phyloP scores from a whole-genome alignment of 257 asterid species.

The Penstemon davidsonii region DNA sequence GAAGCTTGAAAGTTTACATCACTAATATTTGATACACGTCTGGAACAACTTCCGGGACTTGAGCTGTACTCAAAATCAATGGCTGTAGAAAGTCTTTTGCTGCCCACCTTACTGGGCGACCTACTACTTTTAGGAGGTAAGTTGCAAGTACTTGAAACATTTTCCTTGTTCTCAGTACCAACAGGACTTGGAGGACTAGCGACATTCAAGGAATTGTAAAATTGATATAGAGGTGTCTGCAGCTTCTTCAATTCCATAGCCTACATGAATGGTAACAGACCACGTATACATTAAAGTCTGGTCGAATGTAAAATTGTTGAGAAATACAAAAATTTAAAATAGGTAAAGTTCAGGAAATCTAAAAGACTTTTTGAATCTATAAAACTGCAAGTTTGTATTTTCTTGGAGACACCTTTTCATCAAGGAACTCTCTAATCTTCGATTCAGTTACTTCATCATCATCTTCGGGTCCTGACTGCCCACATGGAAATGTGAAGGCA shows the following conservation, averaged over 20 bases:
- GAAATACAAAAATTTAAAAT: neutral
- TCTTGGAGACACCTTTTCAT: constrained; percentile 60
- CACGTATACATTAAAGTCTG: constrained; percentile 10
- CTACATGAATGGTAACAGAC: constrained; percentile 35
- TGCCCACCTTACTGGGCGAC: constrained; percentile 53
- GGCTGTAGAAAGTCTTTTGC: constrained; percentile 62
- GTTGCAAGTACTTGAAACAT: constrained; percentile 46
- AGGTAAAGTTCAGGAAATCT: neutral
- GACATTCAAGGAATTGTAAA: constrained; percentile 60
- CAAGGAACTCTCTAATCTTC: constrained; percentile 73
- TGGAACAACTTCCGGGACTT: constrained; percentile 50
- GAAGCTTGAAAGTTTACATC: constrained; percentile 42
- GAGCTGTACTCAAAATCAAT: constrained; percentile 43
- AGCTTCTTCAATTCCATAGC: constrained; percentile 73
- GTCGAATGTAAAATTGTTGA: neutral
- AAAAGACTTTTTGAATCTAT: neutral
- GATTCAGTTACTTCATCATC: constrained; percentile 76
- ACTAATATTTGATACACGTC: constrained; percentile 56
- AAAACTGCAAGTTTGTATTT: neutral
- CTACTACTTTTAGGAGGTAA: constrained; percentile 64
- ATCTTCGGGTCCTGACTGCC: constrained; percentile 53
- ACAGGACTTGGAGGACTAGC: constrained; percentile 44
- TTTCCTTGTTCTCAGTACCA: constrained; percentile 59
- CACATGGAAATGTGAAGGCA: constrained; percentile 53
- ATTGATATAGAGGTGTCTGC: constrained; percentile 72